Conservation (phyloP, 208 protist genomes). For the Acanthamoeba castellanii region DNA sequence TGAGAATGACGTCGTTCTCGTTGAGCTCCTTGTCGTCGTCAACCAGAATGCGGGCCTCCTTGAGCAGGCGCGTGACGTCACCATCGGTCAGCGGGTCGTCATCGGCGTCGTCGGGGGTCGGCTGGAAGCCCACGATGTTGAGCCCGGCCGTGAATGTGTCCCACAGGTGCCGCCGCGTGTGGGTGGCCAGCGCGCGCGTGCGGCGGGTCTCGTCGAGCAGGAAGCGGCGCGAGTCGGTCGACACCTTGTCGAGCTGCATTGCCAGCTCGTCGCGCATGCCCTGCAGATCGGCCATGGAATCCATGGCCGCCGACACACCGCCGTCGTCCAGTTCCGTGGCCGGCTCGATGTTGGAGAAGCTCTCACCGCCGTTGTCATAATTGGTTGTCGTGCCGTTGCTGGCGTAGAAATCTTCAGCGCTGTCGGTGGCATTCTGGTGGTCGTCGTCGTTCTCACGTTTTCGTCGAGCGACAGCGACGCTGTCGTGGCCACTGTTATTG, state of each 20-base stretch:
- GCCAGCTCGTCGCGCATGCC: constrained; percentile 32
- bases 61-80: constrained; percentile 32
- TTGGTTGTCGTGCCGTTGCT: background rate
- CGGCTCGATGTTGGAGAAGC: background rate
- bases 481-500: no score
- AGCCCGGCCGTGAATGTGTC: constrained; percentile 20
- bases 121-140: background rate
- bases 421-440: background rate
- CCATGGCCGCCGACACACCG: background rate
- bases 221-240: constrained; percentile 1
- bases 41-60: constrained; percentile 16
- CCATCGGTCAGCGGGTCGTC: background rate
- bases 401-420: background rate
- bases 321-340: background rate
- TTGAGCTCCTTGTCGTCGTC: constrained; percentile 1
- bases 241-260: constrained; percentile 20
- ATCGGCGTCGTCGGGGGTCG: background rate
- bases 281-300: background rate
- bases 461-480: no score
- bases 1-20: constrained; percentile 61
- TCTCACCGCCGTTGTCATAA: background rate
- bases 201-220: constrained; percentile 23
- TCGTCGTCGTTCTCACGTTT: background rate
- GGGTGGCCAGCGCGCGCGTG: background rate
- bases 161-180: constrained; percentile 25